phyloP scores from a whole-genome alignment of 176 grass and related monocot species.

The Oryza glumipatula region DNA sequence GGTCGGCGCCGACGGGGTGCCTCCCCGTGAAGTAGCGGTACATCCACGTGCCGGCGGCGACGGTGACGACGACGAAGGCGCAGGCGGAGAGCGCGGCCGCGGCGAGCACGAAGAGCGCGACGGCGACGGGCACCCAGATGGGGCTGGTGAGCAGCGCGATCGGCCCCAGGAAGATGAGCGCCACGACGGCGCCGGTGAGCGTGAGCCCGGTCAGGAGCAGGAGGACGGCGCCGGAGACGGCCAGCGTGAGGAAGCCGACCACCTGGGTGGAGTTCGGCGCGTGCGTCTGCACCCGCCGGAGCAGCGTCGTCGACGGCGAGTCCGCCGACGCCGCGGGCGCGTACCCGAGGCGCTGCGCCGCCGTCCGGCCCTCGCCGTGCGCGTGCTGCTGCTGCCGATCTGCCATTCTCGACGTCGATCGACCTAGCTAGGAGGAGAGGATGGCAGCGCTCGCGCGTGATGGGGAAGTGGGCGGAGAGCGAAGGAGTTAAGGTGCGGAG shows the following conservation, averaged over 20 bases:
- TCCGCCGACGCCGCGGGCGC: background rate
- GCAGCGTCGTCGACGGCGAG: conserved; percentile 31
- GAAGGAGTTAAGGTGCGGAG: conserved; percentile 45
- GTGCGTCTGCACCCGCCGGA: conserved; percentile 63
- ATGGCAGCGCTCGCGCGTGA: background rate
- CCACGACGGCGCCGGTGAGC: conserved; percentile 62
- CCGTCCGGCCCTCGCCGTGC: background rate
- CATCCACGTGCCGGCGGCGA: conserved; percentile 69
- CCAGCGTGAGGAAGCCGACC: conserved; percentile 78
- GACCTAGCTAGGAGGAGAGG: background rate
- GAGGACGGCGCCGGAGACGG: conserved; percentile 59
- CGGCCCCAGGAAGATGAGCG: conserved; percentile 69
- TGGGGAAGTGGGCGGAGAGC: conserved; percentile 14
- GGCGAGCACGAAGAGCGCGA: conserved; percentile 44
- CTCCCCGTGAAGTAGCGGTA: conserved; percentile 88
- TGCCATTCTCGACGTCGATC: conserved; percentile 24
- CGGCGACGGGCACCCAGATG: conserved; percentile 76
- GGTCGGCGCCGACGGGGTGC: conserved; percentile 75
- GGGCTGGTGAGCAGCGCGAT: conserved; percentile 86
- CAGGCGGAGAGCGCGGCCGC: conserved; percentile 61
- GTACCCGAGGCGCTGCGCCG: background rate
- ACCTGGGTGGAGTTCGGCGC: conserved; percentile 67
- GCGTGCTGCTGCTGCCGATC: conserved; percentile 29
- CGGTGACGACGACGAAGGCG: conserved; percentile 44
- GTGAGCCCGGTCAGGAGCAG: conserved; percentile 71